phyloP scores from a whole-genome alignment of 768 basidiomycete species.

The Porpolomopsis calyptriformis region DNA sequence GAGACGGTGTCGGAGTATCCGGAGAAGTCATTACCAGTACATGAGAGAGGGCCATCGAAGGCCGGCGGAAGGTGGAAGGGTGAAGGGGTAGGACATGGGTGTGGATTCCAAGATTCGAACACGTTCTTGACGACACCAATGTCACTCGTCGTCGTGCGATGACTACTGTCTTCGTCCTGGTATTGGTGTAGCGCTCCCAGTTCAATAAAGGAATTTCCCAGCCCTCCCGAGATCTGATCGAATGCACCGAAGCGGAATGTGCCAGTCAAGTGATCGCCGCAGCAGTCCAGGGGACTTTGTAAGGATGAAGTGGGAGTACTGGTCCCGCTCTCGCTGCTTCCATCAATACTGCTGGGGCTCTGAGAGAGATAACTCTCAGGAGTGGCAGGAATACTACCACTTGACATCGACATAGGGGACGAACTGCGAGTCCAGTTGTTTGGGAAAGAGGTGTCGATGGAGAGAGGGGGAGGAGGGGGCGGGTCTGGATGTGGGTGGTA shows the following conservation, averaged over 20 bases:
- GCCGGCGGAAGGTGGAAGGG: not conserved
- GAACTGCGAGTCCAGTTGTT: slow-evolving; percentile 36
- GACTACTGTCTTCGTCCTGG: not conserved
- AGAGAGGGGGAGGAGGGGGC: slow-evolving; percentile 19
- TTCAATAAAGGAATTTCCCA: slow-evolving; percentile 10
- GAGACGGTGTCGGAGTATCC: slow-evolving; percentile 15
- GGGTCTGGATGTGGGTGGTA: not conserved
- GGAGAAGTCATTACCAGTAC: slow-evolving; percentile 8
- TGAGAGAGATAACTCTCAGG: slow-evolving; percentile 28
- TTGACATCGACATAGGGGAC: slow-evolving; percentile 26
- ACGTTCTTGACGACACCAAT: not conserved
- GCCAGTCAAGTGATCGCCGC: slow-evolving; percentile 21
- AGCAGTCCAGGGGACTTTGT: slow-evolving; percentile 14
- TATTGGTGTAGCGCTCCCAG: not conserved
- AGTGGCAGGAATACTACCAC: slow-evolving; percentile 30
- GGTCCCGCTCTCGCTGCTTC: not conserved
- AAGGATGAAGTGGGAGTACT: slow-evolving; percentile 17
- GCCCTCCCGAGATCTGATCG: slow-evolving; percentile 18
- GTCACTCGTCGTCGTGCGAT: not conserved
- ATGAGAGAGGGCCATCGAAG: not conserved
- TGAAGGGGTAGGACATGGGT: slow-evolving; percentile 3
- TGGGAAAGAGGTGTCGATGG: slow-evolving; percentile 31
- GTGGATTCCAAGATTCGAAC: slow-evolving; percentile 10
- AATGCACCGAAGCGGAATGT: slow-evolving; percentile 21
- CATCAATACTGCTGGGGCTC: too few relatives aligned